These are phyloP conservation scores for Scleromitrula shiraiana DNA, from an alignment of 2,329 filamentous ascomycete species.

Conservation along the genomic window DNA sequence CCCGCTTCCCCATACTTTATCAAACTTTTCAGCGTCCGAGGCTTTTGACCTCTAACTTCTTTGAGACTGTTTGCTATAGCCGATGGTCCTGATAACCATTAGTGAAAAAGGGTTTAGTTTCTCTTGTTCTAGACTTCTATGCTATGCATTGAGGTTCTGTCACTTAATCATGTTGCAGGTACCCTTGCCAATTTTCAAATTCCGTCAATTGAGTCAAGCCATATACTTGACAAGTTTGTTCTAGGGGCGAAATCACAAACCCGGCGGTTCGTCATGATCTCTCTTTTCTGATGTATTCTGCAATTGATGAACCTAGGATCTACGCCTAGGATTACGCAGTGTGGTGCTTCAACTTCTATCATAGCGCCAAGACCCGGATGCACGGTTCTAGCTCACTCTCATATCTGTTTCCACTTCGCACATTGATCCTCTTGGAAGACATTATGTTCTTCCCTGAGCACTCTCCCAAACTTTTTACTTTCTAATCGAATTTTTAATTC, in stretches of 20 bases:
- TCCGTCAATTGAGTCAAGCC: not conserved
- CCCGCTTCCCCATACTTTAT: not conserved
- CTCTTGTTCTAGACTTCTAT: not conserved
- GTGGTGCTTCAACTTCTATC: slow-evolving; percentile 17
- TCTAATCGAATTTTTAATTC: slow-evolving; percentile 17
- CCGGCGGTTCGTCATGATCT: slow-evolving; percentile 14
- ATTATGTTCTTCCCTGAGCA: slow-evolving; percentile 7
- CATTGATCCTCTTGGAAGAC: slow-evolving; percentile 6
- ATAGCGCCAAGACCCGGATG: slow-evolving; percentile 16
- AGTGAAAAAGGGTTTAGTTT: too few relatives aligned
- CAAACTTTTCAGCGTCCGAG: slow-evolving; percentile 1
- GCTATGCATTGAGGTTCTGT: slow-evolving; percentile 4
- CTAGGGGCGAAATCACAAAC: slow-evolving; percentile 1
- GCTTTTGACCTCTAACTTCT: slow-evolving; percentile 1
- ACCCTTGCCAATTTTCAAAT: not conserved
- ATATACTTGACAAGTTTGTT: not conserved
- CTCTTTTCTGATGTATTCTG: slow-evolving; percentile 14
- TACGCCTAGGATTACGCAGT: slow-evolving; percentile 14
- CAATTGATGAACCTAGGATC: slow-evolving; percentile 11
- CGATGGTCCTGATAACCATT: too few relatives aligned
- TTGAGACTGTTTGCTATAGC: not conserved
- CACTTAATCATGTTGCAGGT: not conserved
- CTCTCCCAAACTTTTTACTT: slow-evolving; percentile 12
- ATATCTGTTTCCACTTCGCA: slow-evolving; percentile 19
- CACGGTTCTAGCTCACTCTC: slow-evolving; percentile 19